These are phyloP conservation scores for Tetratostichococcus sp. DNA, from an alignment of 139 green algal species.

Conservation along the genomic window DNA sequence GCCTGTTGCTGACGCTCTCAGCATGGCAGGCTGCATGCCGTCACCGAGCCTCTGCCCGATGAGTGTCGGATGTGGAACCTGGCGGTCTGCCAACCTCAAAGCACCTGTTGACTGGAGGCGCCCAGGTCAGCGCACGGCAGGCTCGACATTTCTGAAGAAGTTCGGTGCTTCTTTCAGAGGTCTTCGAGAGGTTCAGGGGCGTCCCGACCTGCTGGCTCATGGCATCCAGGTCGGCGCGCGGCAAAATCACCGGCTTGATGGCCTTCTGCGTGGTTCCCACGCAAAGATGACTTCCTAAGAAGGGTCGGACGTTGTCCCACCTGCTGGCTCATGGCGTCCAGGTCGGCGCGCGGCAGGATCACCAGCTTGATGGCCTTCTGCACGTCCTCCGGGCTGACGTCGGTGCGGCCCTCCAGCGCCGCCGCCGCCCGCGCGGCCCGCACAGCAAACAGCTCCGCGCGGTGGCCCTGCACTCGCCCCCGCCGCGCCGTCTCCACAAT, in stretches of 20 bases:
- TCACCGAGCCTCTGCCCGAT: too few relatives aligned
- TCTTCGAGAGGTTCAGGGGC: too few relatives aligned
- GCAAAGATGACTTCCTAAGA: neutral
- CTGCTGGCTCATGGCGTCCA: conserved; percentile 42
- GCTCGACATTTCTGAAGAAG: too few relatives aligned
- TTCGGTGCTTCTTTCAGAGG: too few relatives aligned
- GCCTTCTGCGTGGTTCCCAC: conserved; percentile 55
- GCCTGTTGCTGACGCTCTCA: too few relatives aligned
- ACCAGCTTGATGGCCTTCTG: conserved; percentile 92
- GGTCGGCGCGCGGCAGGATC: conserved; percentile 79
- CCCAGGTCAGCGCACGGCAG: too few relatives aligned
- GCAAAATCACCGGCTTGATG: conserved; percentile 95
- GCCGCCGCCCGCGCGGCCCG: conserved; percentile 76
- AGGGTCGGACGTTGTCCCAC: neutral
- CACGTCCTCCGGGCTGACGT: conserved; percentile 90
- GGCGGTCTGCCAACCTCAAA: too few relatives aligned
- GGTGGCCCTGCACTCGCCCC: conserved; percentile 85
- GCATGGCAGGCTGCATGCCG: too few relatives aligned
- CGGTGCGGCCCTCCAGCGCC: conserved; percentile 81
- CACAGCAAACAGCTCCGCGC: conserved; percentile 94
- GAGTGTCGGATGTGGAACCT: too few relatives aligned
- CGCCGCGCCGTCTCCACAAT: conserved; percentile 89
- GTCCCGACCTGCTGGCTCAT: conserved; percentile 18
- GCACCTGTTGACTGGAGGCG: too few relatives aligned
- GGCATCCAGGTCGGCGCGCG: conserved; percentile 57